These are phyloP conservation scores for Gyromitra esculenta DNA, from an alignment of 2,329 filamentous ascomycete genomes.

Conservation along the genomic window DNA sequence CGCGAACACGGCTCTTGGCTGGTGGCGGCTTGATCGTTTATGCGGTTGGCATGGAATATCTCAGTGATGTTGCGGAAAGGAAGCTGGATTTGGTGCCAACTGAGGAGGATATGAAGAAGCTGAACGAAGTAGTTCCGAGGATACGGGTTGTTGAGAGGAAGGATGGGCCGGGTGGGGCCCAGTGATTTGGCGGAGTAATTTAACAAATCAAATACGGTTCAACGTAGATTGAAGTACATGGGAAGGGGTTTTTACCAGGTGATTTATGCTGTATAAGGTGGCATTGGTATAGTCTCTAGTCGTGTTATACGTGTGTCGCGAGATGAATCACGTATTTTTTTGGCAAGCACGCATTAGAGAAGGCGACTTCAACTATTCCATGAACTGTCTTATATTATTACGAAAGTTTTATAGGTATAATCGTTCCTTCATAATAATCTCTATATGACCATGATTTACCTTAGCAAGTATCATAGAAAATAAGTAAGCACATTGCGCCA, in stretches of 20 bases:
- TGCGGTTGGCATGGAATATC: constrained; percentile 76
- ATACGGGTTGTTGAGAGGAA: constrained; percentile 70
- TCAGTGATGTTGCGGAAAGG: constrained; percentile 77
- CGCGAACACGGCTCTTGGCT: constrained; percentile 75
- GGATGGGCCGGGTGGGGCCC: constrained; percentile 44
- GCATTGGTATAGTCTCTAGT: background rate
- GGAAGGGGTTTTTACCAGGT: background rate
- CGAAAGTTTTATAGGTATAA: background rate
- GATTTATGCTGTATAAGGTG: background rate
- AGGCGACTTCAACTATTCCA: background rate
- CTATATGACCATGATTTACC: background rate
- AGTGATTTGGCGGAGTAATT: background rate
- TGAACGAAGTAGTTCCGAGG: constrained; percentile 71
- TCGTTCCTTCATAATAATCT: background rate
- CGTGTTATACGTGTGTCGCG: too few species aligned
- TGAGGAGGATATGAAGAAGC: constrained; percentile 74
- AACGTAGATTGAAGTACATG: too few species aligned
- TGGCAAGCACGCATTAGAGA: background rate
- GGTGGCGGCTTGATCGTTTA: constrained; percentile 80
- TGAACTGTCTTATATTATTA: background rate
- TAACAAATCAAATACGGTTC: background rate
- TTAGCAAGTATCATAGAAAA: constrained; percentile 1
- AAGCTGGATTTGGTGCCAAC: constrained; percentile 76
- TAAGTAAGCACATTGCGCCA: background rate
- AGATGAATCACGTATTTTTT: too few species aligned